Base-by-base conservation (phyloP, 768 basidiomycete genomes). In the Boletus vinaceobasis region DNA sequence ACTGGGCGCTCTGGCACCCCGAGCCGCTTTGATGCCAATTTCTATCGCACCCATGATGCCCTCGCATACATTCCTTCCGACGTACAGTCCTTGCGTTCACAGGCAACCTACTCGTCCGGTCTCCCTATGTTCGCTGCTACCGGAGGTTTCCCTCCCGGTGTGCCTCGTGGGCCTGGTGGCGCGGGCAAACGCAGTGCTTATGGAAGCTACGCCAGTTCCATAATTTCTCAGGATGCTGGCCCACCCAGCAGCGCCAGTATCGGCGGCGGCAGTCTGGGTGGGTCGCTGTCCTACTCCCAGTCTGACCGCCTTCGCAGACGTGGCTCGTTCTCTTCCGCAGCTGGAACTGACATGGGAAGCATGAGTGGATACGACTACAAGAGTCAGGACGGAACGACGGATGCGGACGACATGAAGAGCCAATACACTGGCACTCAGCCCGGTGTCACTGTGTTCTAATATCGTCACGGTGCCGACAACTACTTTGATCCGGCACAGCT, bases 31-130 rank as follows among this genome's bases (percentile, higher is more conserved):
- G 96, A 98, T 71, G 81, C 94, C 42, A 86, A 88, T 67, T 98
- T 97, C 78, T 98, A 94, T 72, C 86, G 94, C 55, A 92, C 92
- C 0, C 94, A 98, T 71, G 95, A 98, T 67, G 85, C 94, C 0
- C 79, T 95, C 50, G 87, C 90, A 6, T 95, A 95, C 70, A 96
- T 98, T 60, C 93, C 94, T 2, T 92, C 93, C 7, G 97, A 98
- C 67, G 90, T 87, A 23, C 96, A 97, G 68, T 98, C 96, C 4
- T 82, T 98, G 43, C 87, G 93, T 51, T 98, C 96, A 2, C 97
- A 99, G 71, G 95, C 96, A 0, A 94, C 93, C 0, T 95, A 97
- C 67, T 90, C 94, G 2, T 93, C 94, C 10, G 91, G 92, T 26
- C 76, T 96, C 31, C 94, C 93, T 15, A 83, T 90, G 79, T 95